phyloP scores from a whole-genome alignment of 2,329 filamentous ascomycete species.

The Colletotrichum sp. region DNA sequence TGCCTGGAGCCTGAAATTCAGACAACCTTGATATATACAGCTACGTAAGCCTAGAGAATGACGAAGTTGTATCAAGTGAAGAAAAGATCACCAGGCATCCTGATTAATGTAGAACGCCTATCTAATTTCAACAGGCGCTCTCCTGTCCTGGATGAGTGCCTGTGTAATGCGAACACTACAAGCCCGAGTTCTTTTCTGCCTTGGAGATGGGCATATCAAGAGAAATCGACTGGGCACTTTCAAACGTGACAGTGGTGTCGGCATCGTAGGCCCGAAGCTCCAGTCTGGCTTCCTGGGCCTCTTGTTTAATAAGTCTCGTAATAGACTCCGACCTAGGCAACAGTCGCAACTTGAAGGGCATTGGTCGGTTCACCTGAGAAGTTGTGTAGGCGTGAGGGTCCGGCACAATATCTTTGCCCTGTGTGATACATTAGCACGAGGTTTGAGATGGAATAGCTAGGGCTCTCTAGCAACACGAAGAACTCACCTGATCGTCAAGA shows the following conservation, averaged over 20 bases:
- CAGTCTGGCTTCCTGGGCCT: background rate
- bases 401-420: background rate
- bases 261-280: background rate
- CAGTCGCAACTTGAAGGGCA: background rate
- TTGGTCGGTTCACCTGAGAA: background rate
- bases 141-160: fast-evolving
- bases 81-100: background rate
- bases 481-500: background rate
- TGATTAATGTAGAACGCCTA: background rate
- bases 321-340: background rate
- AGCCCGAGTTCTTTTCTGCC: background rate
- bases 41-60: background rate
- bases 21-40: background rate
- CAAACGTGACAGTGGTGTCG: background rate
- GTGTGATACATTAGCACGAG: background rate
- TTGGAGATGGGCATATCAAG: background rate
- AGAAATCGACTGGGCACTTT: background rate
- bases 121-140: fast-evolving
- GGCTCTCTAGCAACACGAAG: background rate
- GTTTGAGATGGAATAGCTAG: background rate
- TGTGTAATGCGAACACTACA: background rate
- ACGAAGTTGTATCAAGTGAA: background rate
- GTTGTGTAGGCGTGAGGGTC: background rate
- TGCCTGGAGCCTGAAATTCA: background rate
- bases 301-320: background rate